A percentile compares a stretch with the other conserved stretches of the same genome.
Conservation (phyloP, 2,329 filamentous ascomycete genomes). For the Rutstroemia sp. region DNA sequence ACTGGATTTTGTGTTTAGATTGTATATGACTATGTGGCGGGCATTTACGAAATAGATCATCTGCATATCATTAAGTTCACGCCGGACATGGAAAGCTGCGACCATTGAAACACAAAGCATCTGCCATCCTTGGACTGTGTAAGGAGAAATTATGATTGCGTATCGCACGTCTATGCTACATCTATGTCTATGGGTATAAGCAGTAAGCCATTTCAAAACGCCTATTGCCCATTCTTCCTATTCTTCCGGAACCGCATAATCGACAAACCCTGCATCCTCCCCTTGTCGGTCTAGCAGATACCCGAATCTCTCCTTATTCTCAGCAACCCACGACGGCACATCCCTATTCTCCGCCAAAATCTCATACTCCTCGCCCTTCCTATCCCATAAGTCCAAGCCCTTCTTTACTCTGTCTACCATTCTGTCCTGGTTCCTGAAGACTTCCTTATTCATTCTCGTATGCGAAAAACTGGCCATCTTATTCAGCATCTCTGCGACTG, state of each 20-base stretch:
- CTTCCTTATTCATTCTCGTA: slow-evolving; percentile 31
- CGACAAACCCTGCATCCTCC: slow-evolving; percentile 17
- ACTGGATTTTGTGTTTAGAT: not conserved
- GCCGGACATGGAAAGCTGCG: no score
- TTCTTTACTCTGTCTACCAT: slow-evolving; percentile 35
- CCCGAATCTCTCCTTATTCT: slow-evolving; percentile 14
- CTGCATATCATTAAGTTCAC: no score
- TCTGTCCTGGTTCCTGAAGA: slow-evolving; percentile 33
- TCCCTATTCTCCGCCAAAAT: slow-evolving; percentile 34
- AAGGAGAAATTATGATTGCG: no score
- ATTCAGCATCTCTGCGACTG: slow-evolving; percentile 33
- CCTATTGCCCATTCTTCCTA: not conserved
- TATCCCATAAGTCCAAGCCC: slow-evolving; percentile 37
- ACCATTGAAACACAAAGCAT: no score
- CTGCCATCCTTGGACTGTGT: no score
- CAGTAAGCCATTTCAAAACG: no score
- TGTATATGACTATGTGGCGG: not conserved
- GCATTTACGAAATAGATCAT: no score
- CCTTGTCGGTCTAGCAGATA: slow-evolving; percentile 20
- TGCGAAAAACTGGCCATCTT: slow-evolving; percentile 39
- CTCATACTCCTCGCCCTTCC: slow-evolving; percentile 28
- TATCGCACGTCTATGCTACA: no score
- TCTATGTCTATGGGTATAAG: no score
- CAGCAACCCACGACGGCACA: slow-evolving; percentile 33
- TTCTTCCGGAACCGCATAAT: slow-evolving; percentile 21